phyloP scores from a whole-genome alignment of 352 stramenopile species.

The Phytopythium litorale region DNA sequence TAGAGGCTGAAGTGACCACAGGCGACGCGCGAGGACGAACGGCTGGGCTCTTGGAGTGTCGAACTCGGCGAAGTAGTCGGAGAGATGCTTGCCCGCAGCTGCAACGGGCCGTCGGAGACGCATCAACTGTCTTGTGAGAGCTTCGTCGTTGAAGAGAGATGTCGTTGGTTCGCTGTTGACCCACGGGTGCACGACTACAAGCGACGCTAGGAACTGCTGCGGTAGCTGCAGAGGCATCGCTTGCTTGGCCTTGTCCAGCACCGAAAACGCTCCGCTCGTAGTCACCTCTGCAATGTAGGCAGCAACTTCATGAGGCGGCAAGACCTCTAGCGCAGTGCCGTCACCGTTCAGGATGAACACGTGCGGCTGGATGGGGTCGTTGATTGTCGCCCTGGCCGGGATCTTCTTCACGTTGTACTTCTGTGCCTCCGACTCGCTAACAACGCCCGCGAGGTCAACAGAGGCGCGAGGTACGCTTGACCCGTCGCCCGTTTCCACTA shows the following conservation, averaged over 20 bases:
- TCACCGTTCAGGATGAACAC: slow-evolving; percentile 74
- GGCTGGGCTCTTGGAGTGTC: slow-evolving; percentile 9
- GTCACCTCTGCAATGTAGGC: slow-evolving; percentile 19
- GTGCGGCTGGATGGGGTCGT: slow-evolving; percentile 70
- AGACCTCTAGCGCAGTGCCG: slow-evolving; percentile 54
- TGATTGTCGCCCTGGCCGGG: slow-evolving; percentile 56
- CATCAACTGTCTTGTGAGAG: slow-evolving; percentile 30
- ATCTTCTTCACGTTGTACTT: slow-evolving; percentile 54
- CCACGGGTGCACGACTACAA: slow-evolving; percentile 4
- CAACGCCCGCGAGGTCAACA: slow-evolving; percentile 57
- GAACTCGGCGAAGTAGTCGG: slow-evolving; percentile 23
- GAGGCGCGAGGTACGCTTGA: slow-evolving; percentile 16
- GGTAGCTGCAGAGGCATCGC: neutral
- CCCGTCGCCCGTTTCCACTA: slow-evolving; percentile 17
- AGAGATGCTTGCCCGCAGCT: slow-evolving; percentile 40
- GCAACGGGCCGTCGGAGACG: slow-evolving; percentile 33
- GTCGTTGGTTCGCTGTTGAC: neutral
- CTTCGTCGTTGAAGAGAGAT: slow-evolving; percentile 35
- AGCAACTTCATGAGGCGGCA: slow-evolving; percentile 43
- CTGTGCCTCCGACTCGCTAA: slow-evolving; percentile 41
- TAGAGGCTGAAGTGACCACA: slow-evolving; percentile 47
- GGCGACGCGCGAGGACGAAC: slow-evolving; percentile 41
- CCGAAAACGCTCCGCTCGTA: neutral
- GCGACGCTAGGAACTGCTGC: neutral
- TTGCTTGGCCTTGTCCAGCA: neutral